These are phyloP conservation scores for Saccharomycopsis phalli DNA, from an alignment of 1,139 yeast species.

Conservation along the genomic window DNA sequence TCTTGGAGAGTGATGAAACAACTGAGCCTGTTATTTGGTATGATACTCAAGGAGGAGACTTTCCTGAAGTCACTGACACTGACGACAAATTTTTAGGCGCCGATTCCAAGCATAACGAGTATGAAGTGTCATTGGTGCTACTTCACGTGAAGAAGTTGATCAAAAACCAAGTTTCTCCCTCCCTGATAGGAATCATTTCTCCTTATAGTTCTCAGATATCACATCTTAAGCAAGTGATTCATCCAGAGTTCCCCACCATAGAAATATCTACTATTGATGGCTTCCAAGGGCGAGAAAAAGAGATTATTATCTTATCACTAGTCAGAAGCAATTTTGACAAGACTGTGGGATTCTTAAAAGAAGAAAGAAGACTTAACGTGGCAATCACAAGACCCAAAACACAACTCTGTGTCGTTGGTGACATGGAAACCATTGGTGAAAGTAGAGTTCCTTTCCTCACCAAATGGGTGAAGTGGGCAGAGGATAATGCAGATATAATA, in stretches of 20 bases:
- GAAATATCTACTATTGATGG: conserved; percentile 89
- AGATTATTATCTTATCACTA: conserved; percentile 68
- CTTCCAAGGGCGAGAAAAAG: conserved; percentile 89
- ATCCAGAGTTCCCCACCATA: conserved; percentile 46
- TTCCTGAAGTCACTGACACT: conserved; percentile 53
- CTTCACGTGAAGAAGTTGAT: conserved; percentile 47
- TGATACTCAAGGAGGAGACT: conserved; percentile 91
- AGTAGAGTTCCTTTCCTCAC: conserved; percentile 39
- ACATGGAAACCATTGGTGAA: conserved; percentile 52
- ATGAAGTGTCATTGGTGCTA: conserved; percentile 56
- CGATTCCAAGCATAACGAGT: conserved; percentile 60
- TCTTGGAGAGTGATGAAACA: conserved; percentile 38
- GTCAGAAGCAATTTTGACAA: conserved; percentile 63
- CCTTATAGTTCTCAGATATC: conserved; percentile 88
- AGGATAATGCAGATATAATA: conserved; percentile 55
- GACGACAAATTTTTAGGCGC: conserved; percentile 32
- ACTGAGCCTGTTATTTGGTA: conserved; percentile 58
- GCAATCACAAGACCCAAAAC: conserved; percentile 88
- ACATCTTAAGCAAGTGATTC: conserved; percentile 40
- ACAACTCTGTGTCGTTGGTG: conserved; percentile 81
- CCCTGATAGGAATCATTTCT: conserved; percentile 70
- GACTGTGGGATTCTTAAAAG: conserved; percentile 71
- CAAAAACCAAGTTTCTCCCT: conserved; percentile 37
- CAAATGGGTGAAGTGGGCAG: conserved; percentile 67
- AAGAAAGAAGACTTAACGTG: conserved; percentile 68